These are phyloP conservation scores for Platanthera zijinensis DNA, from an alignment of 106 monocot species.

Conservation along the genomic window DNA sequence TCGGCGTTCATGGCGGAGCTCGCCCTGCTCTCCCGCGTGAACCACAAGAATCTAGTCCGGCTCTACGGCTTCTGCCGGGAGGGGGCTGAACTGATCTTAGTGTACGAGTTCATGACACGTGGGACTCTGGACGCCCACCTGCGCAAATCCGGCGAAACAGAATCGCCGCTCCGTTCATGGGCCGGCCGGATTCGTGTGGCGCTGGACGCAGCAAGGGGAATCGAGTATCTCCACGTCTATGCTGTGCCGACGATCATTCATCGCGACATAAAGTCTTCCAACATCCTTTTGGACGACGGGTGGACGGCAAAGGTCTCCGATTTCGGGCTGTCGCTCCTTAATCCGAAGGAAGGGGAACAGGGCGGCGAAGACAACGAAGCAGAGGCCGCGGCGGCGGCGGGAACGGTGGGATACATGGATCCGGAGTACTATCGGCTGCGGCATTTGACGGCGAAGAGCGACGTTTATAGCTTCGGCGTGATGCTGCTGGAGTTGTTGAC, in stretches of 20 bases:
- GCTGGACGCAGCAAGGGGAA: slow-evolving; percentile 82
- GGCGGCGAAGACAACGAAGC: not conserved
- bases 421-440: slow-evolving; percentile 90
- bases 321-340: slow-evolving; percentile 64
- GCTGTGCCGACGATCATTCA: slow-evolving; percentile 87
- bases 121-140: slow-evolving; percentile 67
- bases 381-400: slow-evolving; percentile 25
- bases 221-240: slow-evolving; percentile 83
- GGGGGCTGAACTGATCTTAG: slow-evolving; percentile 44
- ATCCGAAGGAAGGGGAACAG: slow-evolving; percentile 14
- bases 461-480: slow-evolving; percentile 88
- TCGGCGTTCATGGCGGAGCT: slow-evolving; percentile 68
- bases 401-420: slow-evolving; percentile 87
- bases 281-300: slow-evolving; percentile 63
- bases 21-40: slow-evolving; percentile 57
- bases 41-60: slow-evolving; percentile 84
- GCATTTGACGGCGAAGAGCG: slow-evolving; percentile 67
- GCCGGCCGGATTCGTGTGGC: slow-evolving; percentile 38
- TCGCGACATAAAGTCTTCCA: slow-evolving; percentile 89
- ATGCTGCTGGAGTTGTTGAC: slow-evolving; percentile 70
- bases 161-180: slow-evolving; percentile 47
- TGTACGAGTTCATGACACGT: slow-evolving; percentile 79
- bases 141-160: slow-evolving; percentile 16
- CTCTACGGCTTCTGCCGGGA: slow-evolving; percentile 65
- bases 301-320: slow-evolving; percentile 85